A percentile compares a stretch with the other conserved stretches of the same genome.
These are phyloP conservation scores for Elsinoe batatas DNA, from an alignment of 2,329 filamentous ascomycete species.

Conservation along the genomic window DNA sequence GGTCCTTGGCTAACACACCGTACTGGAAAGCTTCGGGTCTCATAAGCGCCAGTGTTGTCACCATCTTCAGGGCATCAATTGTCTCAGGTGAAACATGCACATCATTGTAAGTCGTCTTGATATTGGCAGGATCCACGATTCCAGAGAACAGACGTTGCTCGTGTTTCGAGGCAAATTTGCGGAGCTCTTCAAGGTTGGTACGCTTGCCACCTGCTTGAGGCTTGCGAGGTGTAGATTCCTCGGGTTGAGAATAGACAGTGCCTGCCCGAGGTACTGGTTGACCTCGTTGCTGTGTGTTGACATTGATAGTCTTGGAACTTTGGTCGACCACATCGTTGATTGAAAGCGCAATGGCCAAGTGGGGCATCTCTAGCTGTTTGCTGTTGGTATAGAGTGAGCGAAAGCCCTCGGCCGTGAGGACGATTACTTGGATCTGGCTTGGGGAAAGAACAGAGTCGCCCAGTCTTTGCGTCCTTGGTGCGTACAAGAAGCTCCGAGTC, in stretches of 20 bases:
- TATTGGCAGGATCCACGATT: conserved; percentile 69
- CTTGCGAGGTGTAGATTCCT: background rate
- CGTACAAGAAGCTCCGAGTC: conserved; percentile 14
- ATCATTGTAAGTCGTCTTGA: conserved; percentile 78
- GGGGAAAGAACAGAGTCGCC: conserved; percentile 14
- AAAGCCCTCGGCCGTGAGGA: conserved; percentile 16
- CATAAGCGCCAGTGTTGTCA: conserved; percentile 77
- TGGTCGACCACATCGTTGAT: conserved; percentile 8
- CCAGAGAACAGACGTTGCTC: conserved; percentile 76
- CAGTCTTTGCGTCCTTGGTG: conserved; percentile 13
- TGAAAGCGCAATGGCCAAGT: conserved; percentile 14
- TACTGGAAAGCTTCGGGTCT: conserved; percentile 94
- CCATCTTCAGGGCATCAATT: conserved; percentile 74
- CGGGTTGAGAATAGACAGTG: too few species aligned
- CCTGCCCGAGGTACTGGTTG: background rate
- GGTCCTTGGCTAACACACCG: conserved; percentile 81
- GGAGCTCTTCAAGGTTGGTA: conserved; percentile 37
- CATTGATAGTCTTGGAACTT: background rate
- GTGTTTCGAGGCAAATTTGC: conserved; percentile 57
- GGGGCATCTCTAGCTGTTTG: conserved; percentile 13
- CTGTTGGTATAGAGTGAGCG: conserved; percentile 15
- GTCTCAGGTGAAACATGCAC: conserved; percentile 76
- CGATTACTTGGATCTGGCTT: conserved; percentile 15
- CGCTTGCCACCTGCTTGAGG: background rate
- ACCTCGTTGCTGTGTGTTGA: background rate